phyloP scores from a whole-genome alignment of 306 rosid genomes.

The Betula pendula region DNA sequence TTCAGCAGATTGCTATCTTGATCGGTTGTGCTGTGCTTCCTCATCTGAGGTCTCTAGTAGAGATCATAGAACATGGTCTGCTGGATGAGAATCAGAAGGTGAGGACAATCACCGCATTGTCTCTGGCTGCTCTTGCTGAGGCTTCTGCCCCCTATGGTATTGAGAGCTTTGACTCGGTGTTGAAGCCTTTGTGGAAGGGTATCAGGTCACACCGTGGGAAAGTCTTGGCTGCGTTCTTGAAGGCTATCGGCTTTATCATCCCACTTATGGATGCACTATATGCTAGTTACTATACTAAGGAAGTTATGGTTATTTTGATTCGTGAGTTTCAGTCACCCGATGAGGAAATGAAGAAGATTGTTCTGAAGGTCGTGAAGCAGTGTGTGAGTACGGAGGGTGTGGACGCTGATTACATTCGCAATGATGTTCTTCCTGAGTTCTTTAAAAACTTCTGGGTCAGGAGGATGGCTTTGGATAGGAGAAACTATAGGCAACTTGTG shows the following conservation, averaged over 20 bases:
- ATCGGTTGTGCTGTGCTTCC: slow-evolving; percentile 93
- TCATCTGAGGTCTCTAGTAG: slow-evolving; percentile 87
- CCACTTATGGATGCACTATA: slow-evolving; percentile 92
- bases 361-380: slow-evolving; percentile 93
- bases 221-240: slow-evolving; percentile 90
- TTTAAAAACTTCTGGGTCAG: slow-evolving; percentile 94
- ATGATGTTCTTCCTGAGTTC: slow-evolving; percentile 81
- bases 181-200: slow-evolving; percentile 95
- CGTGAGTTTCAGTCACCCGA: slow-evolving; percentile 97
- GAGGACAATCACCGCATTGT: slow-evolving; percentile 89
- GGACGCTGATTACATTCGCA: slow-evolving; percentile 79
- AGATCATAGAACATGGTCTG: slow-evolving; percentile 84
- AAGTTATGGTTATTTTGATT: slow-evolving; percentile 87
- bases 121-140: slow-evolving; percentile 96
- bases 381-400: slow-evolving; percentile 97
- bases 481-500: slow-evolving; percentile 90
- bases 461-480: slow-evolving; percentile 95
- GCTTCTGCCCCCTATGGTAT: slow-evolving; percentile 98
- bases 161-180: slow-evolving; percentile 91
- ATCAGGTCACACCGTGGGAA: slow-evolving; percentile 95
- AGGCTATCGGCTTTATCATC: slow-evolving; percentile 92
- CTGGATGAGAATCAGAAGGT: slow-evolving; percentile 97
- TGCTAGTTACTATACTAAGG: slow-evolving; percentile 92
- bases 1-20: slow-evolving; percentile 97
- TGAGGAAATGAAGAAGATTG: slow-evolving; percentile 98